Conservation (phyloP, 768 basidiomycete species). For the Hydnomerulius pinastri region DNA sequence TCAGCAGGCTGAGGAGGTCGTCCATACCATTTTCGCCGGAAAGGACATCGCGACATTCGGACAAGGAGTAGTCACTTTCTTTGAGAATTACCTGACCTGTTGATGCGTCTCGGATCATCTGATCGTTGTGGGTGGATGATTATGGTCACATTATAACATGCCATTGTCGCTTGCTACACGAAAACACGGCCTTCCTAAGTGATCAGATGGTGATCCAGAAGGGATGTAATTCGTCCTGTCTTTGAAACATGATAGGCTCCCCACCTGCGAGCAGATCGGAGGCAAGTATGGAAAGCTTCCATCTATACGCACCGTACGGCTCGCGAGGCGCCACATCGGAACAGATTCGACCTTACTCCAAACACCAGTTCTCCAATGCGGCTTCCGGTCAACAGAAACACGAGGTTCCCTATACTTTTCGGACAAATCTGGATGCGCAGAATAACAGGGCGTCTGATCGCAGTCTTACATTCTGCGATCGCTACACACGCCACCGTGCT, state of each 20-base stretch:
- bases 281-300: slow-evolving; percentile 1
- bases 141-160: not conserved
- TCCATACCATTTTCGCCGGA: slow-evolving; percentile 43
- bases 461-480: not conserved
- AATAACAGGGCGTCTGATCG: slow-evolving; percentile 7
- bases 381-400: slow-evolving; percentile 5
- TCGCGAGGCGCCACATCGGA: slow-evolving; percentile 4
- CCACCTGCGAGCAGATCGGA: slow-evolving; percentile 6
- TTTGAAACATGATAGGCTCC: slow-evolving; percentile 14
- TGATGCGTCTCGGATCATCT: slow-evolving; percentile 9
- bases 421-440: slow-evolving; percentile 1
- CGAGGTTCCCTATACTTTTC: slow-evolving; percentile 6
- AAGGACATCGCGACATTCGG: slow-evolving; percentile 44
- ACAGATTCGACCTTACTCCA: slow-evolving; percentile 4
- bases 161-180: not conserved
- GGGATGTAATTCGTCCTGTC: not conserved
- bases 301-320: not conserved
- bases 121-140: not conserved
- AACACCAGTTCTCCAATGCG: not conserved
- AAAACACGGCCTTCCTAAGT: not conserved
- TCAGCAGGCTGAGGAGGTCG: slow-evolving; percentile 35
- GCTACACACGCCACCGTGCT: not conserved
- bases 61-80: slow-evolving; percentile 40
- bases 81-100: slow-evolving; percentile 29
- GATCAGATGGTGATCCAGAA: not conserved